Conservation (phyloP, 208 protist species). For the Wallacemonas sp. region DNA sequence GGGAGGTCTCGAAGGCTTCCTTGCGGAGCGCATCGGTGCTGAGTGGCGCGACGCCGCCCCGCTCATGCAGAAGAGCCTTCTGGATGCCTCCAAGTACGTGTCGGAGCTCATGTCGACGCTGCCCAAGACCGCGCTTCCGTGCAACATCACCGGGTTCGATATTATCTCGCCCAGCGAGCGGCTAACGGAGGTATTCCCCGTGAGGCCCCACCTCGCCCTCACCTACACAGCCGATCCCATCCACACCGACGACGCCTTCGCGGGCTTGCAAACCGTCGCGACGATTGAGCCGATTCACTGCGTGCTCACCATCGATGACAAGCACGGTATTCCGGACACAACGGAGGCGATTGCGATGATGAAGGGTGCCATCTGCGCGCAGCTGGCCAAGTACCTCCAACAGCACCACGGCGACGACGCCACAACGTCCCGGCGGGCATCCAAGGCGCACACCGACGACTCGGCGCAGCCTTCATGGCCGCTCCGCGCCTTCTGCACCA, state of each 20-base stretch:
- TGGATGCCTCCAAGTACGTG: constrained; percentile 56
- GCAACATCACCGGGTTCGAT: constrained; percentile 69
- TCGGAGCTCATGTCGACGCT: constrained; percentile 63
- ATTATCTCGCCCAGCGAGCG: constrained; percentile 73
- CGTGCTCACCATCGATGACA: constrained; percentile 84
- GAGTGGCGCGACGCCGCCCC: constrained; percentile 74
- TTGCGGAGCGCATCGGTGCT: constrained; percentile 64
- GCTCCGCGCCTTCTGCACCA: constrained; percentile 60
- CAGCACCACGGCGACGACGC: constrained; percentile 24
- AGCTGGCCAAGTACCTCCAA: constrained; percentile 76
- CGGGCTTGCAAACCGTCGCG: constrained; percentile 51
- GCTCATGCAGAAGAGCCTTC: constrained; percentile 53
- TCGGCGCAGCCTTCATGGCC: constrained; percentile 13
- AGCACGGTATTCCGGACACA: constrained; percentile 80
- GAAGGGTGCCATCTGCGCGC: constrained; percentile 84
- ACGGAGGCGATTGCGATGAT: constrained; percentile 80
- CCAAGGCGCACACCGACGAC: not conserved
- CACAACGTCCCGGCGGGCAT: constrained; percentile 2
- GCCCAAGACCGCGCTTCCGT: constrained; percentile 61
- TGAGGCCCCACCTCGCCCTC: constrained; percentile 76
- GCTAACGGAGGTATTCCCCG: constrained; percentile 68
- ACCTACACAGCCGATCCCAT: constrained; percentile 58
- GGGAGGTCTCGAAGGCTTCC: constrained; percentile 55
- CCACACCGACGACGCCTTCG: constrained; percentile 34
- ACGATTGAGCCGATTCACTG: constrained; percentile 76